Evolutionary conservation across 306 rosid genomes (phyloP).

Genomic region (Cicer cuneatum): DNA sequence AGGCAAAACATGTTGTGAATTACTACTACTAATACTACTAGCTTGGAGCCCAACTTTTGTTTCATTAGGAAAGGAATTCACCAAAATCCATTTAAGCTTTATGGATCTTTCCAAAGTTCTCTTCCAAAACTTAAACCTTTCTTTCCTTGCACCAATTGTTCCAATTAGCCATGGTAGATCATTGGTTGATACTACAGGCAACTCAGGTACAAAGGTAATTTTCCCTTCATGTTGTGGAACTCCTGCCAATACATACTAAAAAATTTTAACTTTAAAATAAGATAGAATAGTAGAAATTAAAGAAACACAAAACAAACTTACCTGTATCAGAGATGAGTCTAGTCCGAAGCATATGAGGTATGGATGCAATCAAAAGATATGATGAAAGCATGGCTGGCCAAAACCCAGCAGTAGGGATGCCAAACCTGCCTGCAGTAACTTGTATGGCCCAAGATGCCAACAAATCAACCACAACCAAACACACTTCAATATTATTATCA

Average conservation of each 20-base stretch:
- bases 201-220: slow-evolving; percentile 46
- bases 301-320: too few species aligned
- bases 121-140: slow-evolving; percentile 78
- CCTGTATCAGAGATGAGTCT: slow-evolving; percentile 74
- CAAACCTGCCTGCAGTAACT: slow-evolving; percentile 55
- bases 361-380: slow-evolving; percentile 58
- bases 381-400: slow-evolving; percentile 93
- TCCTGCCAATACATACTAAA: slow-evolving; percentile 65
- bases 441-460: slow-evolving; percentile 81
- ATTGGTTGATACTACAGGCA: slow-evolving; percentile 57
- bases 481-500: slow-evolving; percentile 36
- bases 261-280: too few species aligned
- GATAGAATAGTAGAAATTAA: too few species aligned
- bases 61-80: slow-evolving; percentile 71
- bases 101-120: slow-evolving; percentile 70
- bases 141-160: slow-evolving; percentile 61
- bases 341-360: slow-evolving; percentile 59
- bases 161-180: slow-evolving; percentile 94
- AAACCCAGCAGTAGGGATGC: slow-evolving; percentile 64
- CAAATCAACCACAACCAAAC: slow-evolving; percentile 74
- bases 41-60: slow-evolving; percentile 11
- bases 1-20: slow-evolving; percentile 41
- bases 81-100: slow-evolving; percentile 63
- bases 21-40: not conserved
- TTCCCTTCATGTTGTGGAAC: slow-evolving; percentile 55